Base-by-base conservation (phyloP, 352 stramenopile species). In the Albugo laibachii region DNA sequence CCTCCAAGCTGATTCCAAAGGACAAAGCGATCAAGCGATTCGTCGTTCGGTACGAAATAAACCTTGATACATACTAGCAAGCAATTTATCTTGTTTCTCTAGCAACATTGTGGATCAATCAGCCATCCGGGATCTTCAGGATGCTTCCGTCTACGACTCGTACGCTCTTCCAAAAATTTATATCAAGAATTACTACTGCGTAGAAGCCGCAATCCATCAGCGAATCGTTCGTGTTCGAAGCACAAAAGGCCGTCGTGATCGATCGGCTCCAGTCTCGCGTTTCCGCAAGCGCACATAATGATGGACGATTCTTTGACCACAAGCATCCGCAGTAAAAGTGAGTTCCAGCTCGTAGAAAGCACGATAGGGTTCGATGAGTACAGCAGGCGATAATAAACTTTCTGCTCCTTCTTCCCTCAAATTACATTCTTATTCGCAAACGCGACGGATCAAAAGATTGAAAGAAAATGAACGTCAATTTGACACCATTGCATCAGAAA, bases 131-230 rank as follows among this genome's bases (percentile, higher is more conserved):
- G 94, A 98, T 75, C 91, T 99, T 64, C 96, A 96, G 70, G 95
- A 99, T 62, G 85, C 93, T 36, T 97, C 83, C 19, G 94, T 97
- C 50, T 98, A 98, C 80, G 92, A 97, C 71, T 96, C 96, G 67
- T 99, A 99, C 77, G 83, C 92, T 53, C 74, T 99, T 55, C 95
- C 95, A 56, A 99, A 99, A 83, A 92, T 99, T 57, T 99, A 99
- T 85, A 96, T 99, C 64, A 99, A 99, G 92, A 97, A 98, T 88
- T 98, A 98, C 73, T 99, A 99, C 84, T 98, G 93, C 69, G 92
- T 99, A 24, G 94, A 98, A 65, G 94, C 93, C 44, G 95, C 95
- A 49, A 96, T 98, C 52, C 95, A 99, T 81, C 93, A 98, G 74
- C 93, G 95, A 74, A 97, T 99, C 64, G 95, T 99, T 47, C 92